Conservation (phyloP, 1,139 yeast species). For the Spathaspora sp. region DNA sequence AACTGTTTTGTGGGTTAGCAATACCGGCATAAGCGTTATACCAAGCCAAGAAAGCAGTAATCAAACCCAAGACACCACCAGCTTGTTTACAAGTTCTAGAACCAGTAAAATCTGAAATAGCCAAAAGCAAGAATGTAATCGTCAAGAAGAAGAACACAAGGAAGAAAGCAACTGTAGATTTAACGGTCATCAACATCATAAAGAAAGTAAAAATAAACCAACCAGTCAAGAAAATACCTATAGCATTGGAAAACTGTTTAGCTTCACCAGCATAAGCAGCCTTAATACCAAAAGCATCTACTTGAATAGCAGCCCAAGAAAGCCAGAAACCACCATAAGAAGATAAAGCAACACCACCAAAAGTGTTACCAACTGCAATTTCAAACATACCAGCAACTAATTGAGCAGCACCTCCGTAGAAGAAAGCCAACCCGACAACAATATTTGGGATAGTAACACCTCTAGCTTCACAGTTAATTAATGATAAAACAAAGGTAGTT, state of each 20-base stretch:
- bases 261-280: slow-evolving; percentile 48
- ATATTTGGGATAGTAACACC: slow-evolving; percentile 34
- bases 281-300: slow-evolving; percentile 71
- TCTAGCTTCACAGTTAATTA: slow-evolving; percentile 44
- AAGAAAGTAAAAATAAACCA: slow-evolving; percentile 82
- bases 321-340: slow-evolving; percentile 93
- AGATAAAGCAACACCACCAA: slow-evolving; percentile 84
- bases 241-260: slow-evolving; percentile 41
- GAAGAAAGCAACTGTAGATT: slow-evolving; percentile 79
- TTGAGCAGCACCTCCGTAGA: slow-evolving; percentile 86
- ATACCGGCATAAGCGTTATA: slow-evolving; percentile 92
- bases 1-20: slow-evolving; percentile 69
- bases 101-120: slow-evolving; percentile 52
- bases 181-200: slow-evolving; percentile 63
- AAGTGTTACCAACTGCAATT: slow-evolving; percentile 75
- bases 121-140: slow-evolving; percentile 65
- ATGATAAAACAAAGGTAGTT: slow-evolving; percentile 77
- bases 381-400: slow-evolving; percentile 76
- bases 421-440: slow-evolving; percentile 68
- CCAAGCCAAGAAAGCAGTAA: slow-evolving; percentile 82
- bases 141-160: slow-evolving; percentile 61
- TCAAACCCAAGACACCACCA: slow-evolving; percentile 79
- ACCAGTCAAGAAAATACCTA: slow-evolving; percentile 73
- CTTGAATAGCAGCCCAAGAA: slow-evolving; percentile 71
- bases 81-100: slow-evolving; percentile 48